These are phyloP conservation scores for Talaromyces amestolkiae DNA, from an alignment of 2,329 filamentous ascomycete genomes.

Conservation along the genomic window DNA sequence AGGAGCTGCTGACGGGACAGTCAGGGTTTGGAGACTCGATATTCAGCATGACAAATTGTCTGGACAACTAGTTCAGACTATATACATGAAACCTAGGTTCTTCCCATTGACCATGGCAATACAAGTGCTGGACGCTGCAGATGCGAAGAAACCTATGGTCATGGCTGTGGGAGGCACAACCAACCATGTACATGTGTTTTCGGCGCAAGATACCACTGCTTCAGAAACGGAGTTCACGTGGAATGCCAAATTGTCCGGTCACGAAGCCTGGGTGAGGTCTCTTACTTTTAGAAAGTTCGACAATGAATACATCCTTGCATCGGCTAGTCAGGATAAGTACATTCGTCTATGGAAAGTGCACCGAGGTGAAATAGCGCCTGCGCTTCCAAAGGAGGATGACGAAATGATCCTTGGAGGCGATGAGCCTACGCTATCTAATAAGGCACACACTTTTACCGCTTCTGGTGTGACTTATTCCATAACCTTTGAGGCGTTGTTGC, in stretches of 20 bases:
- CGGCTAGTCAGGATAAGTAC: slow-evolving; percentile 96
- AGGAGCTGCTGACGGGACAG: slow-evolving; percentile 61
- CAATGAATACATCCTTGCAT: slow-evolving; percentile 76
- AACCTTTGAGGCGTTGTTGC: slow-evolving; percentile 87
- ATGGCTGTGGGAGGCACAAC: slow-evolving; percentile 85
- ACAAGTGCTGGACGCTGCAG: slow-evolving; percentile 54
- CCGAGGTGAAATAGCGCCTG: slow-evolving; percentile 63
- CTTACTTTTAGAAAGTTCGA: slow-evolving; percentile 70
- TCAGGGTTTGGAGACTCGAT: slow-evolving; percentile 67
- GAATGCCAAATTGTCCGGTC: slow-evolving; percentile 76
- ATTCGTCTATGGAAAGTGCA: slow-evolving; percentile 89
- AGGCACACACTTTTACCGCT: slow-evolving; percentile 72
- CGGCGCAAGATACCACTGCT: slow-evolving; percentile 47
- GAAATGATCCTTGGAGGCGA: slow-evolving; percentile 38
- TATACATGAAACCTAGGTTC: slow-evolving; percentile 72
- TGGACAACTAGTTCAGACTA: slow-evolving; percentile 55
- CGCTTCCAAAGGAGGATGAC: slow-evolving; percentile 39
- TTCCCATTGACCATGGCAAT: slow-evolving; percentile 78
- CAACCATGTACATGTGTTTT: slow-evolving; percentile 76
- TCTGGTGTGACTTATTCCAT: slow-evolving; percentile 67
- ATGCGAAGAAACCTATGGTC: slow-evolving; percentile 52
- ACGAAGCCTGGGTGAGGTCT: slow-evolving; percentile 92
- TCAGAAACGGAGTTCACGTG: slow-evolving; percentile 58
- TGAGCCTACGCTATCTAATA: slow-evolving; percentile 79
- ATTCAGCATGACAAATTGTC: slow-evolving; percentile 45